Evolutionary conservation across 257 asterid genomes (phyloP), one percentile per base, ranked within the genome.

Genomic region (Solanum dulcamara): DNA sequence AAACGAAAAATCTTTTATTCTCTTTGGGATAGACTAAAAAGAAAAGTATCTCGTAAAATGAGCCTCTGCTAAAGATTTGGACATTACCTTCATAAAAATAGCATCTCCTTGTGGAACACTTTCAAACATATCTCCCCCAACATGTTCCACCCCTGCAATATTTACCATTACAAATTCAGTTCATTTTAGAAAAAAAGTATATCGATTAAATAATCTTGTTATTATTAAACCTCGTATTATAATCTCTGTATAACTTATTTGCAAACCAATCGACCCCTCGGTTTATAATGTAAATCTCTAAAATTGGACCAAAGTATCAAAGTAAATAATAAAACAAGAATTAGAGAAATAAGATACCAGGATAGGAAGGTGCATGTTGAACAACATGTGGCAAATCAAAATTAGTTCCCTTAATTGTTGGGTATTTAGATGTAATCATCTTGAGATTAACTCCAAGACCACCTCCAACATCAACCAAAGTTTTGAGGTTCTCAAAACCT

Each of bases 81-180:
- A 7, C 59, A 5, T 83, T 83, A 83, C 85, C 84, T 55, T 85
- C 71, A 80, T 72, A 53, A 84, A 53, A 50, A 87, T 89, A 35
- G 92, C 92, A 84, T 92, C 91, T 83, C 89, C 92, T 75, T 84
- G 35, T 22, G 94, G 92, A 30, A 91, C 90, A 84, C 87, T 86
- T 53, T 74, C 87, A 80, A 92, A 89, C 92, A 92, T 92, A n/a
- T 92, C 93, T 64, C 93, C 93, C 2, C 90, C 86, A 53, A 92
- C 84, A 40, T 92, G 91, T 38, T 88, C 87, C 67, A 92, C 88
- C 30, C 93, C 92, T 92, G 87, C 87, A 88, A 26, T 48, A 38
- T 32, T 55, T 35, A 50, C 68, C 4, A 26, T 7, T 14, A 26
- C 60, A 9, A 75, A 28, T 75, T 75, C 20, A 75, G 14, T 75